These are phyloP conservation scores for Aspergillus avenaceus DNA, from an alignment of 495 filamentous ascomycete species.

Conservation along the genomic window DNA sequence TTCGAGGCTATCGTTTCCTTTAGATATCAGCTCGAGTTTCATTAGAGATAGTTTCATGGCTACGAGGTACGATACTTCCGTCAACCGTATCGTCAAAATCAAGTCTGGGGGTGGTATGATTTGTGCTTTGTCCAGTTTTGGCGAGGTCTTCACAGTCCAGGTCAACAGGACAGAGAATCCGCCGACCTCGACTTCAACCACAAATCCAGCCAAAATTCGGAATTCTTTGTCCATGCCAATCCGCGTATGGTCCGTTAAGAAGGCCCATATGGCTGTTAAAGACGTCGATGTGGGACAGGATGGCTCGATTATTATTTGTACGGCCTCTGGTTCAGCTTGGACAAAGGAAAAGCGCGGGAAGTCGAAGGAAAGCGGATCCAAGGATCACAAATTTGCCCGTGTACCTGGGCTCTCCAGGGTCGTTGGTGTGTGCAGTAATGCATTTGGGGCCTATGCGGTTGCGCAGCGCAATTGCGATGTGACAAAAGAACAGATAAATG, in stretches of 20 bases:
- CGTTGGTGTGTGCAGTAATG: conserved; percentile 76
- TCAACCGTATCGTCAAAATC: conserved; percentile 68
- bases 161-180: conserved; percentile 62
- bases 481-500: conserved; percentile 64
- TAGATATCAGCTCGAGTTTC: conserved; percentile 65
- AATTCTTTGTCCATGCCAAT: conserved; percentile 69
- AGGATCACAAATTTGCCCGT: conserved; percentile 90
- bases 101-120: conserved; percentile 84
- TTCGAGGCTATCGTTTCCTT: conserved; percentile 74
- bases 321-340: conserved; percentile 89
- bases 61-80: conserved; percentile 60
- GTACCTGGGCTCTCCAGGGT: conserved; percentile 83
- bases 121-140: conserved; percentile 74
- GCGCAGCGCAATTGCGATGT: conserved; percentile 83
- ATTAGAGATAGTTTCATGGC: conserved; percentile 62
- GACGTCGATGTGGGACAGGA: conserved; percentile 89
- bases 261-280: conserved; percentile 75
- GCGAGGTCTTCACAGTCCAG: conserved; percentile 79
- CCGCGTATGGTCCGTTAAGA: conserved; percentile 77
- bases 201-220: conserved; percentile 81
- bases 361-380: conserved; percentile 63
- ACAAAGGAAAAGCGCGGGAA: conserved; percentile 74
- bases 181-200: conserved; percentile 66
- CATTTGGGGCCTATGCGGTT: conserved; percentile 84
- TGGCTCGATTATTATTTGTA: conserved; percentile 92